A percentile compares a stretch with the other conserved stretches of the same genome.
These are phyloP conservation scores for Yarrowia porcina DNA, from an alignment of 805 yeast species.

Conservation along the genomic window DNA sequence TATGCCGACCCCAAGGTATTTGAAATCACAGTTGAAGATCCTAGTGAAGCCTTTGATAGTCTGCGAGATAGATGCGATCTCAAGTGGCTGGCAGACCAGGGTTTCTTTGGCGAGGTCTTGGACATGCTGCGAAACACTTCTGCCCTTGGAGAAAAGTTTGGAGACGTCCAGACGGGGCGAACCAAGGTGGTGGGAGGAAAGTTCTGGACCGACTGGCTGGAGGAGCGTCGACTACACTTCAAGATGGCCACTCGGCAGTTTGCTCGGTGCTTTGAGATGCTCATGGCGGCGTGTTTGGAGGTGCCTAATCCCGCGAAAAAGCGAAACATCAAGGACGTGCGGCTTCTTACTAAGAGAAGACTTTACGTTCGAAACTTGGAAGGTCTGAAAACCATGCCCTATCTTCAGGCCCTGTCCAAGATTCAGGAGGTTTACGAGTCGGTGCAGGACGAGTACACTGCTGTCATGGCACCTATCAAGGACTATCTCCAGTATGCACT, in stretches of 20 bases:
- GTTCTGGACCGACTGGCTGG: conserved; percentile 41
- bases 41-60: conserved; percentile 88
- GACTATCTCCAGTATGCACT: neutral
- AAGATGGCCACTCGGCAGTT: conserved; percentile 80
- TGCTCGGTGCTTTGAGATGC: conserved; percentile 73
- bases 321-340: conserved; percentile 36
- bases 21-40: conserved; percentile 91
- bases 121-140: conserved; percentile 33
- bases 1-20: conserved; percentile 48
- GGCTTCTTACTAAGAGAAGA: conserved; percentile 69
- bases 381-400: conserved; percentile 56
- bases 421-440: conserved; percentile 70
- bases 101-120: conserved; percentile 13
- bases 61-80: conserved; percentile 81
- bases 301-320: conserved; percentile 25
- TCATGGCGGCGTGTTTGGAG: conserved; percentile 44
- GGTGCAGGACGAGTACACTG: conserved; percentile 65
- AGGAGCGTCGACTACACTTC: conserved; percentile 40
- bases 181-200: conserved; percentile 21
- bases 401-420: conserved; percentile 62
- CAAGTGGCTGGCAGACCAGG: conserved; percentile 43
- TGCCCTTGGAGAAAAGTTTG: conserved; percentile 29
- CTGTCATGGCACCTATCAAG: conserved; percentile 45
- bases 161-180: conserved; percentile 28
- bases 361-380: conserved; percentile 70